Evolutionary conservation across 2,329 filamentous ascomycete genomes (phyloP).

Genomic region (Penicillium rolfsii): DNA sequence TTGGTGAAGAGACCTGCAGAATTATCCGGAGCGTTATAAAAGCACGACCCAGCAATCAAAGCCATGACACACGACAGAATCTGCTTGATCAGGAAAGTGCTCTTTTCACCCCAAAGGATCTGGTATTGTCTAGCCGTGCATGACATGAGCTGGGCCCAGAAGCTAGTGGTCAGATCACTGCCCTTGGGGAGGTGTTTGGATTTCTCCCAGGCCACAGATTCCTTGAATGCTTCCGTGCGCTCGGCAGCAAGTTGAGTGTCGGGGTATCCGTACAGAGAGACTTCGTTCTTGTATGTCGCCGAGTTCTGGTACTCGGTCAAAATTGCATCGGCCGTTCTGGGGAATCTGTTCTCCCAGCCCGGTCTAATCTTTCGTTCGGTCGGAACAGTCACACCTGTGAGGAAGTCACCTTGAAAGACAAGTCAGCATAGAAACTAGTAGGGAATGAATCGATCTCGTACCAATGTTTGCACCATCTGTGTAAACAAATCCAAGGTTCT

Average conservation of each 20-base stretch:
- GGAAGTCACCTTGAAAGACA: conserved; percentile 52
- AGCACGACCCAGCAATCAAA: conserved; percentile 67
- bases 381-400: conserved; percentile 66
- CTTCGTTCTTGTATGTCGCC: conserved; percentile 55
- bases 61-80: conserved; percentile 61
- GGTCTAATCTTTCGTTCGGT: conserved; percentile 51
- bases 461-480: conserved; percentile 64
- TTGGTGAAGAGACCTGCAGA: conserved; percentile 66
- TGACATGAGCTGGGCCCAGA: conserved; percentile 59
- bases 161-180: conserved; percentile 61
- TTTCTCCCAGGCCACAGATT: conserved; percentile 59
- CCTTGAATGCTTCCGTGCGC: conserved; percentile 58
- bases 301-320: conserved; percentile 58
- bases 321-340: conserved; percentile 50
- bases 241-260: conserved; percentile 52
- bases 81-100: conserved; percentile 66
- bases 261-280: conserved; percentile 61
- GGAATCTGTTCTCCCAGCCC: conserved; percentile 51
- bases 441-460: not conserved
- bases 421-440: not conserved
- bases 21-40: conserved; percentile 64
- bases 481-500: conserved; percentile 65
- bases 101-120: conserved; percentile 67
- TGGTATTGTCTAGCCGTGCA: conserved; percentile 65
- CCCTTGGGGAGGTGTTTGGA: conserved; percentile 56